phyloP scores from a whole-genome alignment of 106 monocot species.

The Platanthera guangdongensis region DNA sequence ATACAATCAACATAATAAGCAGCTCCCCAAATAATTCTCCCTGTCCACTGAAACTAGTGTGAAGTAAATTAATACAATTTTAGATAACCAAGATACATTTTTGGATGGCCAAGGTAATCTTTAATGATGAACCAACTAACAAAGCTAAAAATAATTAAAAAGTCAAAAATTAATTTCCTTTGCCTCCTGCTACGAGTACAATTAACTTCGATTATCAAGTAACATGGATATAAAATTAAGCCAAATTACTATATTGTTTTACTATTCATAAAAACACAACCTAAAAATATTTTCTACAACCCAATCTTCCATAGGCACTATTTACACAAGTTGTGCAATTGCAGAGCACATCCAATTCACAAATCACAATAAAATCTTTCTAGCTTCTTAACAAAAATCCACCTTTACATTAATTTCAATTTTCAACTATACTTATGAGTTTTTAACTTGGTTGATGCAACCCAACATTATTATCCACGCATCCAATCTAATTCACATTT shows the following conservation, averaged over 20 bases:
- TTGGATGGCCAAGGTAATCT: neutral
- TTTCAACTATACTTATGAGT: neutral
- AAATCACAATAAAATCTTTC: neutral
- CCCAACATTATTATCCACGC: neutral
- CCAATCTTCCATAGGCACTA: neutral
- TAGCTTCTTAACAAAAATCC: neutral
- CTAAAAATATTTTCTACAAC: neutral
- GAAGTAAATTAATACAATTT: neutral
- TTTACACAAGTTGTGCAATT: neutral
- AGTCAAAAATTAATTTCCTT: neutral
- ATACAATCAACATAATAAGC: neutral
- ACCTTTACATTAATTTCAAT: neutral
- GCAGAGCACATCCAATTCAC: neutral
- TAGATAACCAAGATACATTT: neutral
- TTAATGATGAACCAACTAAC: neutral
- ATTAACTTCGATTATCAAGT: neutral
- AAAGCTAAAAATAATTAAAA: neutral
- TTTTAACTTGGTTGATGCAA: neutral
- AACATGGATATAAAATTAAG: neutral
- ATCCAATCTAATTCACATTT: constrained; percentile 1
- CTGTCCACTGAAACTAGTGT: neutral
- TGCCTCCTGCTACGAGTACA: neutral
- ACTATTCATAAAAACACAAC: no score
- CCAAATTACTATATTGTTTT: no score
- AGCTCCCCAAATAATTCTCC: neutral